Evolutionary conservation across 108 stramenopile species (phyloP).

Genomic region (Phaeodactylum tricornutum): DNA sequence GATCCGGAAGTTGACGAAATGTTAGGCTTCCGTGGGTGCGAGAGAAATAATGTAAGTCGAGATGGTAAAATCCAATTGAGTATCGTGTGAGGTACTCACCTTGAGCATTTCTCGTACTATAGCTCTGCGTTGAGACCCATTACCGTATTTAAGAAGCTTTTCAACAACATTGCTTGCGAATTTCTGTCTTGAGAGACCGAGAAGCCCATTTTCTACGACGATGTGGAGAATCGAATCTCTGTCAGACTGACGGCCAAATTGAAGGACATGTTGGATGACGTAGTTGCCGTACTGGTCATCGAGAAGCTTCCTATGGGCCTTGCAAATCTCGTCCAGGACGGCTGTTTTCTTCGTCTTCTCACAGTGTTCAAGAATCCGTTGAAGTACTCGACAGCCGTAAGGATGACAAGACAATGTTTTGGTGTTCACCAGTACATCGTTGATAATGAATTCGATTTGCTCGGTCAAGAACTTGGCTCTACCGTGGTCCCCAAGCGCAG

Average conservation of each 20-base stretch:
- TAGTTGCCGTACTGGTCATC: conserved; percentile 90
- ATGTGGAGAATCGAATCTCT: conserved; percentile 65
- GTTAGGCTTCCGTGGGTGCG: no score
- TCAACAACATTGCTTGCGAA: conserved; percentile 98
- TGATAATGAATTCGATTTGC: conserved; percentile 89
- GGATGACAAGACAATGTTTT: conserved; percentile 86
- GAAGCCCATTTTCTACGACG: conserved; percentile 68
- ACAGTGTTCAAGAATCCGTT: conserved; percentile 93
- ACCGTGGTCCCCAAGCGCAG: conserved; percentile 25
- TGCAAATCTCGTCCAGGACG: conserved; percentile 51
- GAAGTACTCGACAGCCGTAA: conserved; percentile 94
- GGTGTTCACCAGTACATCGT: conserved; percentile 79
- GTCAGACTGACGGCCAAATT: conserved; percentile 74
- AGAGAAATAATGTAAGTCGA: background rate
- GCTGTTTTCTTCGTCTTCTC: conserved; percentile 58
- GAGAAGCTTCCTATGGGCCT: conserved; percentile 49
- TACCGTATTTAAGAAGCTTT: conserved; percentile 91
- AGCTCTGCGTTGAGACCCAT: conserved; percentile 56
- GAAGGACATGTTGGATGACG: conserved; percentile 87
- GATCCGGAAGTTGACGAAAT: background rate
- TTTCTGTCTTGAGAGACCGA: conserved; percentile 91
- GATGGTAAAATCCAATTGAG: no score
- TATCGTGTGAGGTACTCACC: no score
- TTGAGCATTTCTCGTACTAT: conserved; percentile 77
- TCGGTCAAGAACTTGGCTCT: conserved; percentile 34